phyloP scores from a whole-genome alignment of 306 rosid species.

The cucumber (Cucumis sativus) region DNA sequence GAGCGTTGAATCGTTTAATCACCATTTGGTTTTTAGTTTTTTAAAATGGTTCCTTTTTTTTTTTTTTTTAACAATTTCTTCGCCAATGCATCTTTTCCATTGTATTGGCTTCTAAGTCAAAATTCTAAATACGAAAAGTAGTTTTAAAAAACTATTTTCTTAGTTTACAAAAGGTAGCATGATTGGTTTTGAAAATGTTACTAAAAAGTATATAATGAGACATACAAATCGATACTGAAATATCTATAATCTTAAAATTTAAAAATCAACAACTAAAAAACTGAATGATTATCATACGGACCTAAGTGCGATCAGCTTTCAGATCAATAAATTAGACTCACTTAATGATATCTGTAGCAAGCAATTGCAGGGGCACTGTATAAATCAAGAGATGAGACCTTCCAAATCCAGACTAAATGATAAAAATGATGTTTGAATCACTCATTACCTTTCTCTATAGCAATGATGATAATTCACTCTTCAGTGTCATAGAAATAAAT shows the following conservation, averaged over 20 bases:
- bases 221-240: too few species aligned
- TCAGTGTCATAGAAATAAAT: not conserved
- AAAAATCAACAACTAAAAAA: not conserved
- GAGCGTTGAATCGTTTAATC: not conserved
- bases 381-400: slow-evolving; percentile 50
- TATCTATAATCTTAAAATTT: not conserved
- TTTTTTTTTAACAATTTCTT: too few species aligned
- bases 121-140: not conserved
- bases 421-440: not conserved
- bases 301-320: slow-evolving; percentile 48
- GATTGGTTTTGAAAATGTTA: too few species aligned
- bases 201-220: too few species aligned
- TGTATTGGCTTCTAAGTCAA: not conserved
- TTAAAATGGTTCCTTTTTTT: too few species aligned
- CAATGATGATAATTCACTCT: not conserved
- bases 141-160: too few species aligned
- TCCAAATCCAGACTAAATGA: slow-evolving; percentile 71
- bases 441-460: not conserved
- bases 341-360: slow-evolving; percentile 59
- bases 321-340: slow-evolving; percentile 56
- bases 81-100: too few species aligned
- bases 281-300: not conserved
- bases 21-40: not conserved
- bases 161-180: too few species aligned
- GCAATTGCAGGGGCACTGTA: slow-evolving; percentile 82